phyloP scores from a whole-genome alignment of 2,329 filamentous ascomycete genomes.

The Paecilomyces formosus region DNA sequence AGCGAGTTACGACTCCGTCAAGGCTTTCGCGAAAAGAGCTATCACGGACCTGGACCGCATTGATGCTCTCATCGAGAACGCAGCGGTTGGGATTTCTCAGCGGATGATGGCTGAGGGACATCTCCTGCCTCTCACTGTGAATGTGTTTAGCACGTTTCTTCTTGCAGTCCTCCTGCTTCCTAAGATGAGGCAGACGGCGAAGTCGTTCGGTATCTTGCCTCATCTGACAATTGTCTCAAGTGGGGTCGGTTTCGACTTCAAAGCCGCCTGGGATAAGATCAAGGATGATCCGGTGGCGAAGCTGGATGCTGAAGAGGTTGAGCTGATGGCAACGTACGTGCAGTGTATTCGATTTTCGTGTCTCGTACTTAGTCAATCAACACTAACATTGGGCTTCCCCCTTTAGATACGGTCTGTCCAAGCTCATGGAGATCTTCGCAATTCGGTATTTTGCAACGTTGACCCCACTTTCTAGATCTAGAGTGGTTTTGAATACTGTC shows the following conservation, averaged over 20 bases:
- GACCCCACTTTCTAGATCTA: conserved; percentile 13
- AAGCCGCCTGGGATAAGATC: conserved; percentile 11
- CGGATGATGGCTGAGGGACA: conserved; percentile 13
- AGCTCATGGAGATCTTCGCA: conserved; percentile 24
- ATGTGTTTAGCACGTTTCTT: conserved; percentile 20
- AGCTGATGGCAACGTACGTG: conserved; percentile 5
- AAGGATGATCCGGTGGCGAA: conserved; percentile 14
- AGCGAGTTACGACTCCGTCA: background rate
- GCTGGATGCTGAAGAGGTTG: conserved; percentile 9
- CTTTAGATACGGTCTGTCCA: conserved; percentile 24
- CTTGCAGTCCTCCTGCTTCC: conserved; percentile 15
- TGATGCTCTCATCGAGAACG: background rate
- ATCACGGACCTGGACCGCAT: background rate
- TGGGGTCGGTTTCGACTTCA: conserved; percentile 7
- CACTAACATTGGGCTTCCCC: background rate
- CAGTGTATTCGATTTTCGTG: no score
- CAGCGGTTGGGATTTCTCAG: background rate
- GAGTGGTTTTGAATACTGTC: conserved; percentile 26
- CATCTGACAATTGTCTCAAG: conserved; percentile 14
- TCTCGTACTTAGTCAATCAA: no score
- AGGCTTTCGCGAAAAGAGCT: background rate
- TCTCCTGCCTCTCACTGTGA: conserved; percentile 13
- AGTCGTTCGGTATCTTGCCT: conserved; percentile 11
- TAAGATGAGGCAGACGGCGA: conserved; percentile 14
- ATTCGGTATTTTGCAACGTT: conserved; percentile 20